These are phyloP conservation scores for Alisma plantagoaquatica DNA, from an alignment of 106 monocot genomes.

Conservation along the genomic window DNA sequence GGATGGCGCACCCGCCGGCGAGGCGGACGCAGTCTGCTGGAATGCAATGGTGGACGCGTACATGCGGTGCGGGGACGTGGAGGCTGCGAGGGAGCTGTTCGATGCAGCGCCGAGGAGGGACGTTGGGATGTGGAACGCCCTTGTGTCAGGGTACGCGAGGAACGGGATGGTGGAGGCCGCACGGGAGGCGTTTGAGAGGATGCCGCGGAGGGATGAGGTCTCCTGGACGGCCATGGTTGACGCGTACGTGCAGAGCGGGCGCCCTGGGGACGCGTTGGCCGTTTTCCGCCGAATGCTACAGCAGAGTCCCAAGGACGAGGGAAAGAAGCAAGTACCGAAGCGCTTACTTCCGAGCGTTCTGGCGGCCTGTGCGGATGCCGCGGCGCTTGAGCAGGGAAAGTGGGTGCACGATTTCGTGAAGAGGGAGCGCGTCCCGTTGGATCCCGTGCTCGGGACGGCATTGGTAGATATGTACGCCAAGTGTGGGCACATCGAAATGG, in stretches of 20 bases:
- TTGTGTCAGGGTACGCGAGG: slow-evolving; percentile 23
- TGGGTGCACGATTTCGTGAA: slow-evolving; percentile 28
- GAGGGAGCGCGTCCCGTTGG: slow-evolving; percentile 9
- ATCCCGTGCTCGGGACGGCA: slow-evolving; percentile 18
- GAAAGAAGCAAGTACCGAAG: no score
- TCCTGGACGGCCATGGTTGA: slow-evolving; percentile 52
- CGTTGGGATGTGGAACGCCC: slow-evolving; percentile 39
- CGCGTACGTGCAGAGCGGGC: slow-evolving; percentile 22
- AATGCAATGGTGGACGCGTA: no score
- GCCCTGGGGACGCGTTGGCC: slow-evolving; percentile 31
- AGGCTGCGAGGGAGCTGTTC: slow-evolving; percentile 20
- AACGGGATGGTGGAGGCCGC: slow-evolving; percentile 28
- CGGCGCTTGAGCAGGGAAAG: slow-evolving; percentile 19
- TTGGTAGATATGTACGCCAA: slow-evolving; percentile 44
- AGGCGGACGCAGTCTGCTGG: no score
- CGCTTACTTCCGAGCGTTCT: neutral
- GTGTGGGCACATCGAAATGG: slow-evolving; percentile 27
- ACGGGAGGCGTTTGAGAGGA: slow-evolving; percentile 20
- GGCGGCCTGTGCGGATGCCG: slow-evolving; percentile 6
- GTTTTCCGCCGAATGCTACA: slow-evolving; percentile 44
- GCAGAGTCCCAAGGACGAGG: no score
- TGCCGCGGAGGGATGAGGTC: slow-evolving; percentile 41
- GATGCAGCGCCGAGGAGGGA: slow-evolving; percentile 26
- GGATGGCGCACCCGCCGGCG: no score
- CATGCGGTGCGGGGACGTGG: no score